Evolutionary conservation across 805 yeast species (phyloP), one percentile per base, ranked within the genome.

Genomic region (Brettanomyces sp.): DNA sequence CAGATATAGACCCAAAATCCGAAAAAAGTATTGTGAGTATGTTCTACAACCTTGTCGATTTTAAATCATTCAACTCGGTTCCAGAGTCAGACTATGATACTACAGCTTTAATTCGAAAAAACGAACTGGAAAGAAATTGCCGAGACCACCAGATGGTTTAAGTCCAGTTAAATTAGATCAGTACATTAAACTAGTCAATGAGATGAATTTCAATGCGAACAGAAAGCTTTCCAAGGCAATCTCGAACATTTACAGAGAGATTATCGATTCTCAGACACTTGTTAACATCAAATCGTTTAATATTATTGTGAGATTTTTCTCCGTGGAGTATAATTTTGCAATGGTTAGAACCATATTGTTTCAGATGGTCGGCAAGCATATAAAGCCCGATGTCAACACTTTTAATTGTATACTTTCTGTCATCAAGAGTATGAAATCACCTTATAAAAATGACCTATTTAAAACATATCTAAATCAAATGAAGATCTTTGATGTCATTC

Each of bases 361-460:
- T 5, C 13, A 41, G n/a, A 43, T 57, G 49, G 34, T 39, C 7
- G 12, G 36, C 8, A n/a, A 32, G 5, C 43, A 36, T 6, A 33
- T 54, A 3, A 14, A 35, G 7, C 60, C 57, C 1, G 46, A 41
- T 18, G 46, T 53, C 4, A 41, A 45, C n/a, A 44, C 61, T 1
- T 52, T 45, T 37, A 56, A 57, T 37, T 35, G 40, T 28, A 39
- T 57, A 28, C 30, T 57, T 39, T 50, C 42, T 11, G 49, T 54
- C 2, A 39, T 56, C 45, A 48, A 45, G 18, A 36, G 47, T 9
- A 35, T 53, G 8, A 37, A 9, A 2, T 38, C 47, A 36, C 35
- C 18, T 9, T 36, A 42, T 36, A 52, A 47, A 30, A 41, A 44
- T 37, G 45, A 46, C 34, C 9, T 53, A 35, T 45, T 48, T n/a